These are phyloP conservation scores for Ambispora gerdemannii DNA, from an alignment of 192 early-diverging fungal species.

Conservation along the genomic window DNA sequence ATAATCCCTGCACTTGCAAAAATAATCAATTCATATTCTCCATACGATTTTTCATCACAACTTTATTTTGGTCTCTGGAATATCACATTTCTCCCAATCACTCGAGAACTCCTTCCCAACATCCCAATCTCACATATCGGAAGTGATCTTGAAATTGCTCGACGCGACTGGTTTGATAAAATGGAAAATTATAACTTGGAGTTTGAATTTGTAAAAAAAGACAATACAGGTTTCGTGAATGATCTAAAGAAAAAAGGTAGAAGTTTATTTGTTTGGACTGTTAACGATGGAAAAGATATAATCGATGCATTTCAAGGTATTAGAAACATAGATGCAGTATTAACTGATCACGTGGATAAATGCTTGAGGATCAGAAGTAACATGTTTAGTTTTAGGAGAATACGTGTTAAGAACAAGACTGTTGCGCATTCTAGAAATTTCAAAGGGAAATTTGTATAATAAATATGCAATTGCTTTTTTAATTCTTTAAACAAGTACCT, in stretches of 20 bases:
- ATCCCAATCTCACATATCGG: constrained; percentile 42
- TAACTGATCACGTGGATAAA: constrained; percentile 33
- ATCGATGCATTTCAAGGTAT: constrained; percentile 30
- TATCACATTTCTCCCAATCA: constrained; percentile 29
- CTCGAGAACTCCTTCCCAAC: constrained; percentile 32
- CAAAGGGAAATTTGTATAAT: no score
- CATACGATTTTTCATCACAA: constrained; percentile 34
- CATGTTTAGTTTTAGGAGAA: no score
- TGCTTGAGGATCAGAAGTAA: constrained; percentile 31
- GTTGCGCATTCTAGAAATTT: no score
- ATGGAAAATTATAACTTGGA: constrained; percentile 37
- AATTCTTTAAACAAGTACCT: no score
- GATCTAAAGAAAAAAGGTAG: constrained; percentile 33
- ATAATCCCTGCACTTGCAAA: constrained; percentile 34
- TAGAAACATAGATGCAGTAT: constrained; percentile 38
- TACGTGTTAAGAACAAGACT: no score
- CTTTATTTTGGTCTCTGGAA: constrained; percentile 45
- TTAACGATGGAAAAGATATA: constrained; percentile 37
- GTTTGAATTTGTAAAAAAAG: constrained; percentile 29
- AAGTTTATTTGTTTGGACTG: constrained; percentile 43
- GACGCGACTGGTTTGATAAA: constrained; percentile 31
- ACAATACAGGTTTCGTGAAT: constrained; percentile 34
- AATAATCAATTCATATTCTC: constrained; percentile 25
- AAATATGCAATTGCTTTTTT: no score
- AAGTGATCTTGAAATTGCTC: constrained; percentile 31